These are phyloP conservation scores for Calonectria multiphialidica DNA, from an alignment of 2,329 filamentous ascomycete genomes.

Conservation along the genomic window DNA sequence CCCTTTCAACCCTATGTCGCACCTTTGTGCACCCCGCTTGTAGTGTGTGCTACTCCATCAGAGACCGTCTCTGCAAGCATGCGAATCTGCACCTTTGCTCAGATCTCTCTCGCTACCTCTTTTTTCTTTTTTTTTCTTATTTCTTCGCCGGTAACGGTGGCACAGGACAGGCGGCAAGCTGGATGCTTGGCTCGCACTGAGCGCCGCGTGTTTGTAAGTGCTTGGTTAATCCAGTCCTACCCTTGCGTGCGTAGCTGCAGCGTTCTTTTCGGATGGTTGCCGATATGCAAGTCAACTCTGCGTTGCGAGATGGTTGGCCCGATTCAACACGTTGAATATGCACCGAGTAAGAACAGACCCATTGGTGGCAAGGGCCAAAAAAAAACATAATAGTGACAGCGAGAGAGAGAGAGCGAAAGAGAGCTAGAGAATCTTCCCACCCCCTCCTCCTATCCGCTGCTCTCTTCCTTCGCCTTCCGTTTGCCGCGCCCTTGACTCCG, in stretches of 20 bases:
- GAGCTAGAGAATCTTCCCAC: neutral
- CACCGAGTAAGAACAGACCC: neutral
- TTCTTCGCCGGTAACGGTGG: slow-evolving; percentile 23
- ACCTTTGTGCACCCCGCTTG: slow-evolving; percentile 6
- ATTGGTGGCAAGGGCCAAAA: neutral
- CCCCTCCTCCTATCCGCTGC: neutral
- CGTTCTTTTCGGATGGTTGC: slow-evolving; percentile 11
- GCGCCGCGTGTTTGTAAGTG: slow-evolving; percentile 41
- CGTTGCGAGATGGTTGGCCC: neutral
- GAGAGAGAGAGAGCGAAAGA: too few relatives aligned
- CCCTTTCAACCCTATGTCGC: slow-evolving; percentile 1
- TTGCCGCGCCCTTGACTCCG: neutral
- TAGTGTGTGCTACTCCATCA: slow-evolving; percentile 43
- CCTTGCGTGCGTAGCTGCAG: neutral
- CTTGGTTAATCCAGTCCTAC: slow-evolving; percentile 29
- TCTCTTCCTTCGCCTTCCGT: neutral
- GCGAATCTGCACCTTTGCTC: slow-evolving; percentile 42
- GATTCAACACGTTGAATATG: neutral
- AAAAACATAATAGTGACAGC: neutral
- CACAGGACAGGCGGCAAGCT: slow-evolving; percentile 4
- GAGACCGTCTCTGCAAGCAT: slow-evolving; percentile 46
- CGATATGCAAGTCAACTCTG: slow-evolving; percentile 9
- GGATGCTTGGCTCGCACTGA: slow-evolving; percentile 17
- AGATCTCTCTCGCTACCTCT: slow-evolving; percentile 37
- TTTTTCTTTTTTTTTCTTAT: neutral